phyloP scores from a whole-genome alignment of 768 basidiomycete species.

The Lentinula boryana region DNA sequence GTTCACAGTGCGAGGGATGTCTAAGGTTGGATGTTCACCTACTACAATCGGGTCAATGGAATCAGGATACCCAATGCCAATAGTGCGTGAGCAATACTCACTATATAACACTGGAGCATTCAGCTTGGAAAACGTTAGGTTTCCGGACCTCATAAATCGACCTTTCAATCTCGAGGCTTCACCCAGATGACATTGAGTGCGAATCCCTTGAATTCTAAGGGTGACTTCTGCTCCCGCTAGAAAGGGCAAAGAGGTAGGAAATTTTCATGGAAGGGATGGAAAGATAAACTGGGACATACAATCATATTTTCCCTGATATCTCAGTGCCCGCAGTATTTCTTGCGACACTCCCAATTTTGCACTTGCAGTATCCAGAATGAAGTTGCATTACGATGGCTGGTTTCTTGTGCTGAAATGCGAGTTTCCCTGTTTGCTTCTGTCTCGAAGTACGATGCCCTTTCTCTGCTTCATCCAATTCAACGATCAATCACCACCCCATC shows the following conservation, averaged over 20 bases:
- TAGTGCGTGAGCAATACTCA: background rate
- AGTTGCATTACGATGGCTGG: slow-evolving; percentile 14
- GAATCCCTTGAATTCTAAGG: slow-evolving; percentile 16
- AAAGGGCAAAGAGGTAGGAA: background rate
- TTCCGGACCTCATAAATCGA: slow-evolving; percentile 18
- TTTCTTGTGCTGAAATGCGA: background rate
- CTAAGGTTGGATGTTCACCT: background rate
- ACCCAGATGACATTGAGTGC: slow-evolving; percentile 12
- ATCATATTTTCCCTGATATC: slow-evolving; percentile 8
- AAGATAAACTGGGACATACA: slow-evolving; percentile 4
- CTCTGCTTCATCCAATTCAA: slow-evolving; percentile 8
- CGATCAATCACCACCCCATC: slow-evolving; percentile 20
- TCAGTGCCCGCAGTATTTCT: slow-evolving; percentile 14
- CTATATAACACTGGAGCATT: slow-evolving; percentile 19
- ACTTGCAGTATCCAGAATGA: slow-evolving; percentile 20
- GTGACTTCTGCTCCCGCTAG: slow-evolving; percentile 16
- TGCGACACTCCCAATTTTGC: slow-evolving; percentile 12
- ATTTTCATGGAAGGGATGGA: background rate
- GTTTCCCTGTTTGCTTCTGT: background rate
- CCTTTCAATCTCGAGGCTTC: slow-evolving; percentile 16
- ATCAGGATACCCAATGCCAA: no score
- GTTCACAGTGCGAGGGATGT: background rate
- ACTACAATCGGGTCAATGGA: background rate
- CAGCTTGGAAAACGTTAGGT: slow-evolving; percentile 15
- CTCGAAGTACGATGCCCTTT: background rate